These are phyloP conservation scores for Entoloma clypeatum DNA, from an alignment of 1,284 basidiomycete genomes.

Conservation along the genomic window DNA sequence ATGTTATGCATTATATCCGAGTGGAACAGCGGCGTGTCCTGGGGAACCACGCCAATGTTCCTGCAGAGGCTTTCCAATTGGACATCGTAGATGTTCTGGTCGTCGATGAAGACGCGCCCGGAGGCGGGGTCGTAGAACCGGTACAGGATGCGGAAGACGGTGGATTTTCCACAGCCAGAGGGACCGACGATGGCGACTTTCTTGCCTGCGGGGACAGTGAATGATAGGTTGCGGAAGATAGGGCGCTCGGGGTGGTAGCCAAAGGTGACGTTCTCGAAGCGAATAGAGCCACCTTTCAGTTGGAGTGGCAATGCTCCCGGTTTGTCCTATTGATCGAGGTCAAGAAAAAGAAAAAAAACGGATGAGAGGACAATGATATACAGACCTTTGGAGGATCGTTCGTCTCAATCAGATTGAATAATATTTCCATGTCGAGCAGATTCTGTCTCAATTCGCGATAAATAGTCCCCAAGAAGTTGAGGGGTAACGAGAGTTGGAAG, in stretches of 20 bases:
- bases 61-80: conserved; percentile 72
- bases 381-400: conserved; percentile 69
- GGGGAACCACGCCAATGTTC: conserved; percentile 91
- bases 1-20: conserved; percentile 94
- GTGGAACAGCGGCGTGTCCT: conserved; percentile 98
- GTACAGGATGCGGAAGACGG: conserved; percentile 91
- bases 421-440: conserved; percentile 93
- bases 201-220: conserved; percentile 91
- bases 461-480: conserved; percentile 96
- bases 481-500: conserved; percentile 92
- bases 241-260: conserved; percentile 88
- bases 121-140: conserved; percentile 87
- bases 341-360: not conserved
- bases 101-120: conserved; percentile 83
- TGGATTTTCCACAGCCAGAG: conserved; percentile 97
- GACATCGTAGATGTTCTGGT: conserved; percentile 79
- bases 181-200: conserved; percentile 97
- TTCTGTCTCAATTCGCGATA: conserved; percentile 96
- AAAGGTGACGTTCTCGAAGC: conserved; percentile 91
- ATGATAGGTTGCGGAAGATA: conserved; percentile 87
- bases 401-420: conserved; percentile 89
- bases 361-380: conserved; percentile 5
- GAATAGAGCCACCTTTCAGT: conserved; percentile 82
- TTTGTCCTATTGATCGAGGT: conserved; percentile 52
- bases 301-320: conserved; percentile 64